Evolutionary conservation across 2,329 filamentous ascomycete genomes (phyloP).

Genomic region (Hirsutella thompsonii): DNA sequence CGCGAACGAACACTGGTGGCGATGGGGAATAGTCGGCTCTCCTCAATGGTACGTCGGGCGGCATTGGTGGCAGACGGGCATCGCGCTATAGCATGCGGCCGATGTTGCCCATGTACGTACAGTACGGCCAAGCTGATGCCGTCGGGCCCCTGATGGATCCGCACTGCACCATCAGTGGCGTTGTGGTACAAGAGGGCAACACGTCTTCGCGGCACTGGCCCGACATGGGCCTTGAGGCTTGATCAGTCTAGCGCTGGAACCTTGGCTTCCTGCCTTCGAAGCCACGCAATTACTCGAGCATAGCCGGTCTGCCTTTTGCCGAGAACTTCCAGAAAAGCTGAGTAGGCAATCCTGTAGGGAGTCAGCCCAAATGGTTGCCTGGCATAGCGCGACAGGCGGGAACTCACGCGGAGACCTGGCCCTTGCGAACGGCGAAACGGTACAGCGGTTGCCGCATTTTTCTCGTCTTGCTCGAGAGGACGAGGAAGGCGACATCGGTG

Average conservation of each 20-base stretch:
- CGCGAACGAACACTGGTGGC: constrained; percentile 50
- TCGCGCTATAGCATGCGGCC: constrained; percentile 14
- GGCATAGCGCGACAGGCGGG: background rate
- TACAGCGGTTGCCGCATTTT: constrained; percentile 35
- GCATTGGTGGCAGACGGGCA: constrained; percentile 44
- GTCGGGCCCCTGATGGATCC: too few species aligned
- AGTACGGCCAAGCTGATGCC: too few species aligned
- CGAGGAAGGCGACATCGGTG: constrained; percentile 47
- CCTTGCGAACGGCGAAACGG: constrained; percentile 43
- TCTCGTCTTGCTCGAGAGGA: constrained; percentile 45
- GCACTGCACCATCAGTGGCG: too few species aligned
- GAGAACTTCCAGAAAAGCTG: constrained; percentile 59
- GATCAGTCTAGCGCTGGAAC: background rate
- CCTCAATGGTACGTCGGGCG: constrained; percentile 43
- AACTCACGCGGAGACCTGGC: constrained; percentile 49
- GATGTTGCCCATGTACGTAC: background rate
- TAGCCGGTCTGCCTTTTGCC: constrained; percentile 60
- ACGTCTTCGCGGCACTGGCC: too few species aligned
- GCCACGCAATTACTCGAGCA: constrained; percentile 51
- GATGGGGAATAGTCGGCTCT: constrained; percentile 45
- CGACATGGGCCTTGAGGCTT: too few species aligned
- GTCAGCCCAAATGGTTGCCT: background rate
- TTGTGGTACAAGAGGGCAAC: too few species aligned
- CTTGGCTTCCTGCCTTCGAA: constrained; percentile 35
- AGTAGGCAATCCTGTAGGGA: constrained; percentile 45